Conservation (phyloP, 352 stramenopile species). For the Phytophthora colocasiae region DNA sequence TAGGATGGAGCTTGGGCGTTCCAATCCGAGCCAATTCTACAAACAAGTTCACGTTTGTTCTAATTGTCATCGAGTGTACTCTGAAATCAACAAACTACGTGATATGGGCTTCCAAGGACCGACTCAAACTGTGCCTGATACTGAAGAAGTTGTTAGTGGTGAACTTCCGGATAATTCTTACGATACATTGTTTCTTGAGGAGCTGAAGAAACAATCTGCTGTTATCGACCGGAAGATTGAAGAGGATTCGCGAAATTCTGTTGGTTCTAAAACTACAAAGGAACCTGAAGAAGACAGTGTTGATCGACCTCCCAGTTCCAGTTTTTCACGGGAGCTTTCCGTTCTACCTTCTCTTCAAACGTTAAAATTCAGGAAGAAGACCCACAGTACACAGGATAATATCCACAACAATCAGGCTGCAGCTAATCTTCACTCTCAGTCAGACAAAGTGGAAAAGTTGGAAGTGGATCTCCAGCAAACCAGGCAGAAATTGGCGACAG, state of each 20-base stretch:
- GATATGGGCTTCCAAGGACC: conserved; percentile 54
- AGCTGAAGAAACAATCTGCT: conserved; percentile 64
- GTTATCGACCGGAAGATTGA: conserved; percentile 8
- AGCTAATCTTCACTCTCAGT: neutral
- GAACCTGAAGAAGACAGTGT: conserved; percentile 28
- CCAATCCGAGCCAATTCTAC: conserved; percentile 78
- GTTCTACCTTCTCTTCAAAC: conserved; percentile 29
- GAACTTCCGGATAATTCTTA: conserved; percentile 34
- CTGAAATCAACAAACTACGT: conserved; percentile 55
- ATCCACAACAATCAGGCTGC: conserved; percentile 21
- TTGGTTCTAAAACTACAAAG: conserved; percentile 3
- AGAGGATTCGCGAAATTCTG: neutral
- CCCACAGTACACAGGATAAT: neutral
- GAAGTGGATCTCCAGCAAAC: conserved; percentile 42
- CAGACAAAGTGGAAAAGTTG: conserved; percentile 20
- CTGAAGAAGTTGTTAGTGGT: neutral
- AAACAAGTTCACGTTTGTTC: conserved; percentile 77
- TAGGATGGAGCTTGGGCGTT: conserved; percentile 65
- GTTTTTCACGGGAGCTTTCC: conserved; percentile 21
- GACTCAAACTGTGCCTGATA: neutral
- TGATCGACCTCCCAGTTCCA: conserved; percentile 20
- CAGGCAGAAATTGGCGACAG: conserved; percentile 28
- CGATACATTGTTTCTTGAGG: conserved; percentile 70
- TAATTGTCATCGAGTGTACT: conserved; percentile 82
- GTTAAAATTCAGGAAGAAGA: conserved; percentile 27